Evolutionary conservation across 495 filamentous ascomycete species (phyloP), one percentile per base, ranked within the genome.

Genomic region (Aspergillus heteromorphus): DNA sequence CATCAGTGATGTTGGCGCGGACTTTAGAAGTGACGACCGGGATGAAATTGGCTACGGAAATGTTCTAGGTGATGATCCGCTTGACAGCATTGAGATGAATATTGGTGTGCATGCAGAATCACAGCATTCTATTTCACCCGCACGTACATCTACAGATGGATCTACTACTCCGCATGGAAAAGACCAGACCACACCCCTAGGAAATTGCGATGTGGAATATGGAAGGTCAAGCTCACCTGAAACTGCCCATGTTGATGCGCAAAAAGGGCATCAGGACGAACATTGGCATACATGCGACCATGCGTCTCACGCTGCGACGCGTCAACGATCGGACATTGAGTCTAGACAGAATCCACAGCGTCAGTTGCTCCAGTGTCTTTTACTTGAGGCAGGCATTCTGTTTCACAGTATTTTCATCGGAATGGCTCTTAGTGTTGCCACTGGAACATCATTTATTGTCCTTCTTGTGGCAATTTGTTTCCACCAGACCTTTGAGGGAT

Each of bases 321-420:
- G 40, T 54, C 56, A 58, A 29, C 40, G 51, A 23, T 30, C 62
- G 5, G 62, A 60, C 6, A 47, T 58, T n/a, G 60, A 63, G 20
- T 61, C 66, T 14, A 50, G 67, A 21, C 73, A 73, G 41, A 73
- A 77, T 51, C 70, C 73, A 14, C 75, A 79, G 51, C 81, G 85
- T 16, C 81, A 86, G 53, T 78, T 91, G 54, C 73, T 92, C 17
- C 89, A 95, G 63, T 89, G 87, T 57, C 74, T 89, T 11, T 78
- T 95, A 8, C 78, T 95, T 23, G 89, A 95, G 68, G 86, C 88
- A 6, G 89, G 89, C 16, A 92, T 95, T 58, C 74, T 95, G 2
- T 92, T 92, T 61, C 89, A 95, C 71, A 87, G 84, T 58, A 80
- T 95, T 36, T 95, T 95, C 62, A 95, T 95, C 61, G 89, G 89